These are phyloP conservation scores for Haberlea rhodopensis DNA, from an alignment of 257 asterid genomes.

Conservation along the genomic window DNA sequence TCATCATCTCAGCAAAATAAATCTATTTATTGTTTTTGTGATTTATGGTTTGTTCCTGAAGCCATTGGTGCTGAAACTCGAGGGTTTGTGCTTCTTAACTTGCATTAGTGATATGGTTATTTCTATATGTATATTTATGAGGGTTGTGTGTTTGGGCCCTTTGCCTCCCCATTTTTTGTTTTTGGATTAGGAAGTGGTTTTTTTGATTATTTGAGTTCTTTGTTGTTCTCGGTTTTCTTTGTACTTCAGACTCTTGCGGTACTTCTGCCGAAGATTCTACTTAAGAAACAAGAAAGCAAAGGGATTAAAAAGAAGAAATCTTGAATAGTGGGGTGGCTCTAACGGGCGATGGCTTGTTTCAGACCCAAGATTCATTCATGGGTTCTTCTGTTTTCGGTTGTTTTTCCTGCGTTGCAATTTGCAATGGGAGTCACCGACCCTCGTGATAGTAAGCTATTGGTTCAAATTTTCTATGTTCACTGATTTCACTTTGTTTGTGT, in stretches of 20 bases:
- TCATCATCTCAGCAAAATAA: neutral
- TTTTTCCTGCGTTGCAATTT: constrained; percentile 36
- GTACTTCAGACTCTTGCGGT: constrained; percentile 27
- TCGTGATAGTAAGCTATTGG: constrained; percentile 62
- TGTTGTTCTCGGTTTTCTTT: constrained; percentile 18
- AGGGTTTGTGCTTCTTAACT: constrained; percentile 47
- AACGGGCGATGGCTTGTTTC: constrained; percentile 42
- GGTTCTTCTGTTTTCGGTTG: constrained; percentile 39
- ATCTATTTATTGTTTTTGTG: constrained; percentile 20
- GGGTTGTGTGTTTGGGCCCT: constrained; percentile 14
- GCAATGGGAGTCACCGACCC: constrained; percentile 67
- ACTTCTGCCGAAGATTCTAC: constrained; percentile 26
- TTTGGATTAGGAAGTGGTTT: constrained; percentile 14
- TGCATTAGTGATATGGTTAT: constrained; percentile 28
- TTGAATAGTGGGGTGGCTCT: constrained; percentile 29
- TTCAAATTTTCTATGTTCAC: neutral
- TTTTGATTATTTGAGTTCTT: constrained; percentile 18
- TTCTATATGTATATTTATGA: neutral
- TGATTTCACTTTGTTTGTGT: neutral
- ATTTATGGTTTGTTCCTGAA: constrained; percentile 43
- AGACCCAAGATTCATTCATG: constrained; percentile 35
- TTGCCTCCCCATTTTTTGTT: constrained; percentile 14
- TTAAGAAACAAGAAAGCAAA: constrained; percentile 10
- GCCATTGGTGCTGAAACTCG: constrained; percentile 43
- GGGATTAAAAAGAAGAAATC: constrained; percentile 15